These are phyloP conservation scores for Styphnolobium japonicum DNA, from an alignment of 306 rosid genomes.

Conservation along the genomic window DNA sequence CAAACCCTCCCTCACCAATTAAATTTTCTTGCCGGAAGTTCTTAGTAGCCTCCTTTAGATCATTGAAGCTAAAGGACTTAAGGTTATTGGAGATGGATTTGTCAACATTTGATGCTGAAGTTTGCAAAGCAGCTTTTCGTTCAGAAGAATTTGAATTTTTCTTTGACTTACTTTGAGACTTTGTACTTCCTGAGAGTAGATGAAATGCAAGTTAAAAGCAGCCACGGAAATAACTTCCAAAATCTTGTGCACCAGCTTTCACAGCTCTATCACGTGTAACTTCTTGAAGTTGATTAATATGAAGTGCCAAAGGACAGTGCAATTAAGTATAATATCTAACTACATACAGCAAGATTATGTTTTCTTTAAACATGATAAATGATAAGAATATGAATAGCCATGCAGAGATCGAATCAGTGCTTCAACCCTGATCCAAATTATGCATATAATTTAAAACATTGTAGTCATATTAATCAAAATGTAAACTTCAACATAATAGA, in stretches of 20 bases:
- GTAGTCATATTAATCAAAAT: not conserved
- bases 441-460: not conserved
- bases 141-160: slow-evolving; percentile 25
- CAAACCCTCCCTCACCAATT: slow-evolving; percentile 93
- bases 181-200: slow-evolving; percentile 40
- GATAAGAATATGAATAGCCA: not conserved
- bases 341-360: not conserved
- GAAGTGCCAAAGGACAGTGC: not conserved
- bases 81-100: slow-evolving; percentile 33
- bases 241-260: not conserved
- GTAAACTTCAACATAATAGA: not conserved
- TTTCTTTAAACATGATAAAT: not conserved
- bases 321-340: not conserved
- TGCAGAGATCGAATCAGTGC: not conserved
- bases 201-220: slow-evolving; percentile 16
- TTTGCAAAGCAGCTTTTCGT: slow-evolving; percentile 3
- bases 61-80: slow-evolving; percentile 70
- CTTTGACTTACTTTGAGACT: slow-evolving; percentile 38
- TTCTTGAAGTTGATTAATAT: not conserved
- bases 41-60: slow-evolving; percentile 75
- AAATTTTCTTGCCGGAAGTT: slow-evolving; percentile 73
- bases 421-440: not conserved
- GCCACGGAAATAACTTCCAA: not conserved
- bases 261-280: not conserved
- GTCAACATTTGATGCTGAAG: slow-evolving; percentile 33